Evolutionary conservation across 2,329 filamentous ascomycete genomes (phyloP), one percentile per base, ranked within the genome.

Genomic region (Scedosporium boydii): DNA sequence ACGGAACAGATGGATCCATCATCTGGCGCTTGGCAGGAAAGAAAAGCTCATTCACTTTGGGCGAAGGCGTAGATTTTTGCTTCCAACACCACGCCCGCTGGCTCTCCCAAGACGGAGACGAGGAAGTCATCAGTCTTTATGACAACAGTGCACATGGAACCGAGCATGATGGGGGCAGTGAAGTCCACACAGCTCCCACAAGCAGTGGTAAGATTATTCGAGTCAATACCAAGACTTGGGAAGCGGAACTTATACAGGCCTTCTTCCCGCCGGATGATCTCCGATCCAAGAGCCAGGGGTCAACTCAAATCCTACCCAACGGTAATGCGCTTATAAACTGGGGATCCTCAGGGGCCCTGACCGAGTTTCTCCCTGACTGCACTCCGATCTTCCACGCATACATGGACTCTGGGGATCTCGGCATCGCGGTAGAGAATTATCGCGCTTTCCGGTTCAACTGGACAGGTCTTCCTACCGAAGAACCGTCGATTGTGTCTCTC

Each of bases 261-360:
- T 82, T 80, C 70, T 73, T 76, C 23, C 77, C 80, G 0, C 80
- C 80, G 0, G 78, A 82, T 61, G 70, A 73, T 4, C 71, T 84
- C 6, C 71, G 77, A 0, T 77, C 80, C 29, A 79, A 76, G 56
- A 82, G 81, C 0, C 77, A 79, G 64, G 76, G 76, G 6, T 77
- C 73, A n/a, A 78, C 81, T 38, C 83, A 87, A 65, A 67, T 82
- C 5, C 75, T 87, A 0, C 76, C 80, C 0, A 78, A 79, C 60
- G 80, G 80, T 41, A 80, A 83, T 63, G 77, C 78, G 6, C 71
- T 86, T 51, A 78, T 86, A 41, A 81, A 82, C 65, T 87, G 83
- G 82, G 83, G 84, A 4, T 77, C 76, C 0, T 75, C 77, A 18
- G 78, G 78, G 0, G 77, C 77, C 2, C 67, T 79, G 23, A 82